A percentile compares a stretch with the other conserved stretches of the same genome.
Evolutionary conservation across 2,329 filamentous ascomycete genomes (phyloP).

Genomic region (Fusarium abutilonis): DNA sequence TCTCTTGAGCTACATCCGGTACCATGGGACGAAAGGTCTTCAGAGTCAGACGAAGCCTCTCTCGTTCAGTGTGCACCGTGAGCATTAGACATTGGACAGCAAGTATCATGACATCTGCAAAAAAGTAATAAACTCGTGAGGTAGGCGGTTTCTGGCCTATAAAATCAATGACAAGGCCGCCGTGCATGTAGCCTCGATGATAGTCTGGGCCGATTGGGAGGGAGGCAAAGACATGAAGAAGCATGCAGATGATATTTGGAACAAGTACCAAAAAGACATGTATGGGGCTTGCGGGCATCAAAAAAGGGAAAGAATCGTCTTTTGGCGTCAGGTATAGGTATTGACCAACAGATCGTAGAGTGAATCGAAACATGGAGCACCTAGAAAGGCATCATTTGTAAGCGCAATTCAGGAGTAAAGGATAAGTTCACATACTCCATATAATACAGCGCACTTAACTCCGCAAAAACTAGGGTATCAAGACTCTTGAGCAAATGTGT

Average conservation of each 20-base stretch:
- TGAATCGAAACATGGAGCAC: slow-evolving; percentile 71
- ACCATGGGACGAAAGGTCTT: slow-evolving; percentile 52
- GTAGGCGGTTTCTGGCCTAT: slow-evolving; percentile 72
- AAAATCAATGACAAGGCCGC: slow-evolving; percentile 73
- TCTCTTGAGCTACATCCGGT: slow-evolving; percentile 45
- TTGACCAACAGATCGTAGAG: slow-evolving; percentile 68
- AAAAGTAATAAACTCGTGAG: slow-evolving; percentile 64
- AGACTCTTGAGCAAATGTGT: slow-evolving; percentile 68
- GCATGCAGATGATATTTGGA: slow-evolving; percentile 68
- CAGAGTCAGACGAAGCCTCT: slow-evolving; percentile 63
- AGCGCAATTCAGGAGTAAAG: slow-evolving; percentile 14
- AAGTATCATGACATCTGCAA: slow-evolving; percentile 66
- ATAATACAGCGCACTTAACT: slow-evolving; percentile 73
- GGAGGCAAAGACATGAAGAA: slow-evolving; percentile 66
- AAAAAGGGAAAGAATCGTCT: slow-evolving; percentile 63
- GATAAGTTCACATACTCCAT: slow-evolving; percentile 66
- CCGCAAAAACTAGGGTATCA: slow-evolving; percentile 71
- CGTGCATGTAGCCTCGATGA: slow-evolving; percentile 72
- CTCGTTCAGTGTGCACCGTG: slow-evolving; percentile 68
- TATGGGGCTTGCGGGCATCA: slow-evolving; percentile 64
- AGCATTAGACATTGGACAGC: slow-evolving; percentile 71
- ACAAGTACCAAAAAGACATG: slow-evolving; percentile 68
- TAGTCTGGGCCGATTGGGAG: slow-evolving; percentile 68
- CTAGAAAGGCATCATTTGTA: slow-evolving; percentile 51
- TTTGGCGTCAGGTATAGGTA: slow-evolving; percentile 72